Base-by-base conservation (phyloP, 306 rosid species). In the Geum urbanum region DNA sequence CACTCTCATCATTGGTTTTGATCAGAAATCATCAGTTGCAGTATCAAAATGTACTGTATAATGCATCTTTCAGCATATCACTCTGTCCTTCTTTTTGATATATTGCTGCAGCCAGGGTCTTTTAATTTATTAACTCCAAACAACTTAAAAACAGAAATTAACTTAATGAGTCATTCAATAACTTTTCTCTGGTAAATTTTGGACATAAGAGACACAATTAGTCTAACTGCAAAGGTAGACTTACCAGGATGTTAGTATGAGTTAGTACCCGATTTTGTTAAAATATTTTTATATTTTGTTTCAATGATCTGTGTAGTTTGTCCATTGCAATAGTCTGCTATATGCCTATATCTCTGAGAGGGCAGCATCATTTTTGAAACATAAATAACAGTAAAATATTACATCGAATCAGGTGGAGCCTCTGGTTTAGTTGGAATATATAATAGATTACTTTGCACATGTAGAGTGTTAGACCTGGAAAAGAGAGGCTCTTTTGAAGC, bases 1-100 rank as follows among this genome's bases (percentile, higher is more conserved):
- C n/a, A n/a, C n/a, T n/a, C n/a, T n/a, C n/a, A n/a, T n/a, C n/a
- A n/a, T n/a, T n/a, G n/a, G n/a, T n/a, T n/a, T n/a, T n/a, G n/a
- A n/a, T n/a, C n/a, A n/a, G n/a, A n/a, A n/a, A n/a, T 84, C 96
- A 5, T 70, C 90, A 0, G 80, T 88, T 4, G 95, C 95, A 18
- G 74, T 86, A 20, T 90, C 95, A 9, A 90, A 90, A 77, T 90
- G 95, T 84, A 39, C 32, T 32, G 43, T 24, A 0, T 6, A 57
- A 0, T 27, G 63, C 3, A 13, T 13, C 5, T 19, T 53, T 5
- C 32, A 18, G 58, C 58, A 19, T 19, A 8, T 53, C 7, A 52
- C 11, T n/a, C 4, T 4, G 8, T 19, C 10, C 20, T 18, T 5
- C 8, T 19, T 53, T 8, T 49, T 49, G 19, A 49, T 49, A 49